Conservation (phyloP, 345 rosid species). For the Clarkia xantiana region DNA sequence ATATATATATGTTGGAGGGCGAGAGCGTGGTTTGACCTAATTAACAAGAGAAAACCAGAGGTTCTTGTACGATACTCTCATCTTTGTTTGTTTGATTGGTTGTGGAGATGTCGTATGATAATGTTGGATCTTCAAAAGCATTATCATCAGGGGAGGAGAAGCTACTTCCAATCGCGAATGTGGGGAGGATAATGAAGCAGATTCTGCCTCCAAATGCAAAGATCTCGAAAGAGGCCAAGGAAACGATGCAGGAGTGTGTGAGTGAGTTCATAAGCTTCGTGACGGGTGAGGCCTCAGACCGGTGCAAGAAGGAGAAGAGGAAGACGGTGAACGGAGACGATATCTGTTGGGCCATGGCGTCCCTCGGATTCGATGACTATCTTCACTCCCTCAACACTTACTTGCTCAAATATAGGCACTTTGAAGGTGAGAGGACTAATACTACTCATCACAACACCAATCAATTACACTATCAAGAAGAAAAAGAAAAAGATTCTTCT, state of each 20-base stretch:
- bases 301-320: slow-evolving; percentile 51
- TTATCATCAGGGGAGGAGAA: slow-evolving; percentile 13
- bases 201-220: slow-evolving; percentile 46
- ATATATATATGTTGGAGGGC: too few species aligned
- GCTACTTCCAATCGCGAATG: slow-evolving; percentile 44
- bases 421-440: slow-evolving; percentile 37
- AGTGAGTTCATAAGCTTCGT: slow-evolving; percentile 57
- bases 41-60: too few species aligned
- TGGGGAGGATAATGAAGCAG: slow-evolving; percentile 48
- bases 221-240: slow-evolving; percentile 51
- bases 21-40: too few species aligned
- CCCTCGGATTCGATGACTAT: slow-evolving; percentile 45
- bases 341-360: slow-evolving; percentile 51
- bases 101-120: too few species aligned
- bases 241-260: slow-evolving; percentile 52
- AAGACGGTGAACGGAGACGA: slow-evolving; percentile 59
- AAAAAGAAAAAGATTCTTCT: too few species aligned
- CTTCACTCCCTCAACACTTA: slow-evolving; percentile 39
- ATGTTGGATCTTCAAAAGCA: too few species aligned
- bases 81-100: too few species aligned
- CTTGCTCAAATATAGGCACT: slow-evolving; percentile 35
- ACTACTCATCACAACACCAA: too few species aligned
- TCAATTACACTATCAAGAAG: too few species aligned
- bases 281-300: slow-evolving; percentile 51
- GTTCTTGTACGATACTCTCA: too few species aligned